Evolutionary conservation across 1,139 yeast species (phyloP).

Genomic region (Blastobotrys persicus): DNA sequence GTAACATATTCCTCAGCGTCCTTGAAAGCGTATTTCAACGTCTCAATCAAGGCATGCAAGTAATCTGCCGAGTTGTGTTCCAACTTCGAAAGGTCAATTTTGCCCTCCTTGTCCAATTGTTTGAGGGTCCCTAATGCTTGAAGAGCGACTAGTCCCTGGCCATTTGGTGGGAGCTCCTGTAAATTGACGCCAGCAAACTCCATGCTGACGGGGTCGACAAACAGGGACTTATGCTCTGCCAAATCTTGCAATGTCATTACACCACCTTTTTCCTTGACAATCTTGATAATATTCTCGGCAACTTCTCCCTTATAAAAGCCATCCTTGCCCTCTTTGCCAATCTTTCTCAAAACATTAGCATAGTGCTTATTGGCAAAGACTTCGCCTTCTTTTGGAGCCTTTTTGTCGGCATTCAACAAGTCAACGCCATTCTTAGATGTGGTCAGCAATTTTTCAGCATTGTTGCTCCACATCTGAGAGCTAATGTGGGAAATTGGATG

Average conservation of each 20-base stretch:
- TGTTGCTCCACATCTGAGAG: slow-evolving; percentile 51
- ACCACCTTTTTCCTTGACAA: slow-evolving; percentile 54
- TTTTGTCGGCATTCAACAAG: slow-evolving; percentile 41
- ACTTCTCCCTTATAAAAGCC: slow-evolving; percentile 69
- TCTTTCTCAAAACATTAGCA: slow-evolving; percentile 52
- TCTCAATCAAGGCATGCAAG: slow-evolving; percentile 65
- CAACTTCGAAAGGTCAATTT: slow-evolving; percentile 46
- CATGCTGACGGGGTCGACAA: slow-evolving; percentile 59
- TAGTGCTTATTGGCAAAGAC: slow-evolving; percentile 51
- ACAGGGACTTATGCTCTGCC: slow-evolving; percentile 52
- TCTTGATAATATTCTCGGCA: slow-evolving; percentile 62
- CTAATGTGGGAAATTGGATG: slow-evolving; percentile 62
- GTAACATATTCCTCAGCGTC: slow-evolving; percentile 75
- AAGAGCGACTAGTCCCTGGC: slow-evolving; percentile 74
- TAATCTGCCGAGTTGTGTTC: slow-evolving; percentile 71
- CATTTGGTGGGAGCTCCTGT: slow-evolving; percentile 83
- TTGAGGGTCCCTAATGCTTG: slow-evolving; percentile 65
- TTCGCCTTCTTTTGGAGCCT: slow-evolving; percentile 61
- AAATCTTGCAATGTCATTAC: slow-evolving; percentile 57
- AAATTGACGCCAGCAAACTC: slow-evolving; percentile 42
- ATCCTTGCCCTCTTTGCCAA: slow-evolving; percentile 57
- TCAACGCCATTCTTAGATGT: slow-evolving; percentile 40
- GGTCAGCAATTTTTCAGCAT: slow-evolving; percentile 18
- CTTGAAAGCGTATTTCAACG: slow-evolving; percentile 68
- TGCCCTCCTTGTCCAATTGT: slow-evolving; percentile 46